Base-by-base conservation (phyloP, 345 rosid species). In the Euphorbia lathyris region DNA sequence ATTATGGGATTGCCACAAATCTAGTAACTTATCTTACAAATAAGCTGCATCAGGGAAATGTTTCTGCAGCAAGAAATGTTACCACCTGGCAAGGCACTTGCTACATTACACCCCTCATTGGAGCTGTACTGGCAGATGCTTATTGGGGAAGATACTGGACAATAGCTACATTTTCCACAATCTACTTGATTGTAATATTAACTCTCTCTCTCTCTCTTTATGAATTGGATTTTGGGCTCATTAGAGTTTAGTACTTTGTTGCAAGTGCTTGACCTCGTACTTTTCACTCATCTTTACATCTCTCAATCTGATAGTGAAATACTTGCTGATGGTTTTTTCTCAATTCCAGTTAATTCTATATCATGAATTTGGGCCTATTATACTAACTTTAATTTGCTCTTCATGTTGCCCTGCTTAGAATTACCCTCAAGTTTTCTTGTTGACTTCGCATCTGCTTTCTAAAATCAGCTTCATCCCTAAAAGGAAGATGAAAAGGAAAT, bases 101-200 rank as follows among this genome's bases (percentile, higher is more conserved):
- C 79, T 92, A 95, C 73, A 86, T 95, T 13, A 82, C 99, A 27
- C 99, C 99, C 68, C 92, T 95, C 56, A 84, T 90, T 69, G 99
- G 99, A 67, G 96, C 97, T 14, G 75, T 90, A 25, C 17, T 95
- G 59, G 99, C 97, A 30, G 99, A 95, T 87, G 93, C 97, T 40
- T 95, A 87, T 62, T 90, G 97, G 97, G 99, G 99, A 74, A 76
- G 97, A 88, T 95, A 92, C 87, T 86, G 97, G 97, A 92, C 99
- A 0, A 95, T 95, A 10, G 98, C 94, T 73, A 71, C 80, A 57
- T 92, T 95, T 87, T 95, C 97, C 38, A 82, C 87, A 4, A 83
- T 90, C 59, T 92, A 95, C 75, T 87, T 92, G 77, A 77, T 88
- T 65, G 97, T 92, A 84, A 68, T 57, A 34, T 65, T 48, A 6